Base-by-base conservation (phyloP, 1,284 basidiomycete genomes). In the Puccinia hordei region DNA sequence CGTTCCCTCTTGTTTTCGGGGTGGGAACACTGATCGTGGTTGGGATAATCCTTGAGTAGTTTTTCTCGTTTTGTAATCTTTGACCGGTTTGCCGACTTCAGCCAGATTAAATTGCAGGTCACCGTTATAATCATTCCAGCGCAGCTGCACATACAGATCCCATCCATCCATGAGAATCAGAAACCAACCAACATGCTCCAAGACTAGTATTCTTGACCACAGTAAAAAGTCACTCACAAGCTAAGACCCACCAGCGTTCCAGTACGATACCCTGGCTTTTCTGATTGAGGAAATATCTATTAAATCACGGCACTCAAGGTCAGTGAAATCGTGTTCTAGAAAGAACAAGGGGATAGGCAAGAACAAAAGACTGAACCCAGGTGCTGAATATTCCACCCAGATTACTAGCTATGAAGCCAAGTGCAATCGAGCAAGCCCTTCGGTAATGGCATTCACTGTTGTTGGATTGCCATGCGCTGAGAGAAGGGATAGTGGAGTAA, bases 391-490 rank as follows among this genome's bases (percentile, higher is more conserved):
- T 73, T 61, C 77, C 77, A 0, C 77, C 77, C 6, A 41, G 15
- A 53, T 80, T 80, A 1, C 68, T 38, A 33, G 49, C 46, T 24
- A 80, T 41, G 41, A 73, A 73, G n/a, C 77, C 77, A 12, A 80
- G 41, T 33, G 77, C 77, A 8, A 80, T 72, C 19, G 77, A 44
- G 41, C 38, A 55, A 61, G 69, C 77, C 46, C 68, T 72, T 53
- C 77, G 51, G 33, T 72, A 72, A 49, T 80, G 68, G 1, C 55
- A 17, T 27, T 71, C 66, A 35, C 68, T 72, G 63, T 80, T 80
- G 44, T 80, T 80, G 19, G 77, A 59, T 73, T 59, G 66, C 77
- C 77, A 80, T 49, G 77, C 57, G 55, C 44, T 49, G 49, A 80
- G 55, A 9, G 77, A 41, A 15, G 77, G 77, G 38, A 69, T 57